Percentiles rank a stretch among this genome's conserved stretches.
Evolutionary conservation across 306 rosid genomes (phyloP).

Genomic region (Elaeagnus macrophylla): DNA sequence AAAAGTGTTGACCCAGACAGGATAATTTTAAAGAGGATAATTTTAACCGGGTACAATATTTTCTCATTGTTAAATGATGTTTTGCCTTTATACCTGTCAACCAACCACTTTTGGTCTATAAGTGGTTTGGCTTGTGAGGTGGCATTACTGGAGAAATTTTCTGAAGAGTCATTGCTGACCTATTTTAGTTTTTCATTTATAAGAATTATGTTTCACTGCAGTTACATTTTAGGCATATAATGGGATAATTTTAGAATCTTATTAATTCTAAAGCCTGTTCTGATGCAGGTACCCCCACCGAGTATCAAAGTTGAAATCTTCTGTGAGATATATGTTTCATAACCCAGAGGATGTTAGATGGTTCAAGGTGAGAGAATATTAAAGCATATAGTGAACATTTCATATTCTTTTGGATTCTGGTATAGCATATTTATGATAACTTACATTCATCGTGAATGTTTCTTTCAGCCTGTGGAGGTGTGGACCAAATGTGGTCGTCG

Average conservation of each 20-base stretch:
- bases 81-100: background rate
- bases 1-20: slow-evolving; percentile 70
- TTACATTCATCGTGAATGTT: slow-evolving; percentile 6
- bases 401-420: background rate
- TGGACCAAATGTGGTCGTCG: slow-evolving; percentile 79
- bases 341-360: slow-evolving; percentile 93
- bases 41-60: slow-evolving; percentile 71
- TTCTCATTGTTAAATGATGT: background rate
- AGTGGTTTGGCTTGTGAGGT: too few species aligned
- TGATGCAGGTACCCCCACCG: slow-evolving; percentile 85
- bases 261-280: background rate
- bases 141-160: too few species aligned
- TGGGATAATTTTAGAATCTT: background rate
- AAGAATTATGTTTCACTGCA: too few species aligned
- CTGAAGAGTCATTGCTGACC: too few species aligned
- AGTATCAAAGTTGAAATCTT: slow-evolving; percentile 82
- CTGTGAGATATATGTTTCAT: slow-evolving; percentile 79
- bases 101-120: too few species aligned
- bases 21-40: slow-evolving; percentile 77
- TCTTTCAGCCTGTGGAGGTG: slow-evolving; percentile 87
- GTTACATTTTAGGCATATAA: too few species aligned
- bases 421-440: slow-evolving; percentile 2
- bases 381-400: background rate
- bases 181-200: too few species aligned
- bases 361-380: slow-evolving; percentile 63